phyloP scores from a whole-genome alignment of 768 basidiomycete genomes.

The Postia placenta region DNA sequence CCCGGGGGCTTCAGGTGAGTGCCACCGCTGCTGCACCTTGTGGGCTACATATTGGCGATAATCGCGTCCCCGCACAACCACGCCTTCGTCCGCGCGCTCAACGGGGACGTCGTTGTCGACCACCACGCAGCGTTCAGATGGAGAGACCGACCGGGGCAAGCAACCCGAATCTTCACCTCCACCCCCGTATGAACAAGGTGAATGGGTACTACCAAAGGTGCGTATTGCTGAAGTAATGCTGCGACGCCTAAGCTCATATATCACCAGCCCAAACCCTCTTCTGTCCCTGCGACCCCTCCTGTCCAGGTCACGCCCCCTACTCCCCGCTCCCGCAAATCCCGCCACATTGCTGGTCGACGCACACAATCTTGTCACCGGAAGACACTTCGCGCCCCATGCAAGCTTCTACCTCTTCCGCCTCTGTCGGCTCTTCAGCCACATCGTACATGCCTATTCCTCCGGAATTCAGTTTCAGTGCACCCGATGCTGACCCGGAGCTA shows the following conservation, averaged over 20 bases:
- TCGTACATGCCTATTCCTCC: slow-evolving; percentile 24
- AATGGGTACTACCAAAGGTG: slow-evolving; percentile 42
- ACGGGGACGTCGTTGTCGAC: no score
- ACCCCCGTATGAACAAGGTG: slow-evolving; percentile 60
- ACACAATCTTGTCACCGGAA: slow-evolving; percentile 33
- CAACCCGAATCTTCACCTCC: slow-evolving; percentile 39
- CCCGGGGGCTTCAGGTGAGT: no score
- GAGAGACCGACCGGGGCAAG: slow-evolving; percentile 73
- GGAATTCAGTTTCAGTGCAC: slow-evolving; percentile 36
- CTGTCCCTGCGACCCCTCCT: neutral
- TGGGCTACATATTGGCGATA: no score
- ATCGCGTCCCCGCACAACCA: no score
- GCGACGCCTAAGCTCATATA: no score
- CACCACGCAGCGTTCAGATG: no score
- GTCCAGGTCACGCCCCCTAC: slow-evolving; percentile 32
- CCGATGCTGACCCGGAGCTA: slow-evolving; percentile 8
- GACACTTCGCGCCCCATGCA: slow-evolving; percentile 20
- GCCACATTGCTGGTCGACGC: slow-evolving; percentile 31
- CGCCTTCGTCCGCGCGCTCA: no score
- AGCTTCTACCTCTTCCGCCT: slow-evolving; percentile 21
- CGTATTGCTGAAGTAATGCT: no score
- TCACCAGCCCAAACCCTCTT: neutral
- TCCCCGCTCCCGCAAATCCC: slow-evolving; percentile 30
- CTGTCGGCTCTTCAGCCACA: slow-evolving; percentile 10
- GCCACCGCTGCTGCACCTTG: no score